A percentile compares a stretch with the other conserved stretches of the same genome.
phyloP scores from a whole-genome alignment of 176 grass and related monocot genomes.

The Tillandsia leiboldiana region DNA sequence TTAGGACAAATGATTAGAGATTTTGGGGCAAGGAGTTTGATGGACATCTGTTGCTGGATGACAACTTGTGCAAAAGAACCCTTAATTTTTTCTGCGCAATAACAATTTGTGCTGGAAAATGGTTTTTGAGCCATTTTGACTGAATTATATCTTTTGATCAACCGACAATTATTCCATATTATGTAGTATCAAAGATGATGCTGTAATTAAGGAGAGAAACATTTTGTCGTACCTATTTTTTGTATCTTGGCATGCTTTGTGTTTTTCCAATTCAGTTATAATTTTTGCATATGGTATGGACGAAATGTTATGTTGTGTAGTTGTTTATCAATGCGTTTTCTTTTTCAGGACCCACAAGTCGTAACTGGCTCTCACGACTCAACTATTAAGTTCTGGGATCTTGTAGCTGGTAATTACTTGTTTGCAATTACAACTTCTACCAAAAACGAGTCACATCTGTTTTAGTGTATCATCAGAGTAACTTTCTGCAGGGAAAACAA shows the following conservation, averaged over 20 bases:
- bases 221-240: neutral
- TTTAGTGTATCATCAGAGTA: constrained; percentile 18
- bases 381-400: constrained; percentile 98
- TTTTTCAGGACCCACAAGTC: constrained; percentile 91
- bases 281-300: too few species aligned
- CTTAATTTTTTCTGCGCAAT: too few species aligned
- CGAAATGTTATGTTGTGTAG: neutral
- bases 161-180: too few species aligned
- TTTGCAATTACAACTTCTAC: constrained; percentile 4
- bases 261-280: neutral
- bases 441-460: neutral
- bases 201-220: too few species aligned
- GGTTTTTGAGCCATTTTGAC: neutral
- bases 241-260: neutral
- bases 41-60: too few species aligned
- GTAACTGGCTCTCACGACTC: constrained; percentile 95
- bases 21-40: neutral
- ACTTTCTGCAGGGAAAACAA: constrained; percentile 67
- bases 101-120: too few species aligned
- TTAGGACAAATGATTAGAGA: neutral
- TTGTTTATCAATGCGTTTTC: neutral
- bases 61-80: too few species aligned
- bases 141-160: constrained; percentile 2
- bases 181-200: too few species aligned
- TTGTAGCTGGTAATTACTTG: constrained; percentile 70